Conservation (phyloP, 306 rosid genomes). For the Notholithocarpus densiflorus region DNA sequence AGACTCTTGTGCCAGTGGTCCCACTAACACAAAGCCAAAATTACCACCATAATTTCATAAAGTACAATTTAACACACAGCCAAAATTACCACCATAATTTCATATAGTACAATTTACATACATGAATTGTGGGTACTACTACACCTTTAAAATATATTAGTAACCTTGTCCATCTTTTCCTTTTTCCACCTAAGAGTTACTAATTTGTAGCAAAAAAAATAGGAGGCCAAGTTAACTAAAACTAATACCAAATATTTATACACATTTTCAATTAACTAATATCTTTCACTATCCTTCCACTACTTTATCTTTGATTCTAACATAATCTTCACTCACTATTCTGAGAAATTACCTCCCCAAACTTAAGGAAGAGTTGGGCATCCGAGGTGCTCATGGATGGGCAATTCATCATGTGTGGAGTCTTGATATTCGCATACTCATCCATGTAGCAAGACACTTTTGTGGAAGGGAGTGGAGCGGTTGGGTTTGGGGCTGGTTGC, state of each 20-base stretch:
- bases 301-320: neutral
- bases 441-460: conserved; percentile 65
- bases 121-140: neutral
- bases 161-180: conserved; percentile 17
- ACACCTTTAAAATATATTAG: neutral
- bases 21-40: neutral
- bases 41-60: conserved; percentile 10
- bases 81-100: conserved; percentile 12
- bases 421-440: conserved; percentile 77
- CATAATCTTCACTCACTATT: conserved; percentile 52
- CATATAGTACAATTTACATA: neutral
- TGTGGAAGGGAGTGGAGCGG: conserved; percentile 36
- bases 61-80: neutral
- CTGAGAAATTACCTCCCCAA: conserved; percentile 91
- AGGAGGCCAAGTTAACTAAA: neutral
- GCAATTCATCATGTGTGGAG: conserved; percentile 69
- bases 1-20: conserved; percentile 16
- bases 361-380: conserved; percentile 84
- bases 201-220: no score
- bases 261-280: conserved; percentile 31
- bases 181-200: neutral
- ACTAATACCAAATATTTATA: conserved; percentile 28
- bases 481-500: conserved; percentile 19
- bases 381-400: conserved; percentile 90
- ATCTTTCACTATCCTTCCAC: neutral